A percentile compares a stretch with the other conserved stretches of the same genome.
Conservation (phyloP, 768 basidiomycete genomes). For the Boletus edulis region DNA sequence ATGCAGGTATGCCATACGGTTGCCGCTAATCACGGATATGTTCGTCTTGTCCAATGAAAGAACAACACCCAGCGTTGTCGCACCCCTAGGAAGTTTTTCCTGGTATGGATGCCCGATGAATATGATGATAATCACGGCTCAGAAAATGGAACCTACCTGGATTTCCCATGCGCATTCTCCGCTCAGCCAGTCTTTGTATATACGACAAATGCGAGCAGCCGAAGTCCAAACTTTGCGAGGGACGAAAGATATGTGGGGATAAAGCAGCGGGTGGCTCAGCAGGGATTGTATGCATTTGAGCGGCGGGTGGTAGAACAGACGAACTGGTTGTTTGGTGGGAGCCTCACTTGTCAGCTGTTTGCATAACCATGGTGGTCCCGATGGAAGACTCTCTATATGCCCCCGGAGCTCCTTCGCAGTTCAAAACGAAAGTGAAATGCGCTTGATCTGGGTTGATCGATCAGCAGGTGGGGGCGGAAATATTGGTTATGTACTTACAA, state of each 20-base stretch:
- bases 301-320: constrained; percentile 28
- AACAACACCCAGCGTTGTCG: neutral
- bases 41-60: neutral
- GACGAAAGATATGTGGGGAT: constrained; percentile 21
- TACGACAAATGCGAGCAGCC: constrained; percentile 1
- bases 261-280: constrained; percentile 16
- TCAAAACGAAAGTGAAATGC: neutral
- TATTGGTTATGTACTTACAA: neutral
- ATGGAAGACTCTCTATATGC: neutral
- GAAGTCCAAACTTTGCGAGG: constrained; percentile 1
- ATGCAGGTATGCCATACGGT: too few relatives aligned
- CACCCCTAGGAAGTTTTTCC: constrained; percentile 5
- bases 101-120: neutral
- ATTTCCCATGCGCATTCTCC: constrained; percentile 23
- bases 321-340: constrained; percentile 21
- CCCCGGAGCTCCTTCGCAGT: neutral
- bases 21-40: neutral
- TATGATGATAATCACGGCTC: neutral
- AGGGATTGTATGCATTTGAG: constrained; percentile 24
- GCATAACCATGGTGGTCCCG: neutral
- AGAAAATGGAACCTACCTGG: constrained; percentile 14
- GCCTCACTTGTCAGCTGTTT: neutral
- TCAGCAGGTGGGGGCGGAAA: neutral
- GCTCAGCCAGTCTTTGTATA: constrained; percentile 2
- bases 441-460: neutral